Evolutionary conservation across 176 grass and related monocot genomes (phyloP).

Genomic region (Carex scoparia): DNA sequence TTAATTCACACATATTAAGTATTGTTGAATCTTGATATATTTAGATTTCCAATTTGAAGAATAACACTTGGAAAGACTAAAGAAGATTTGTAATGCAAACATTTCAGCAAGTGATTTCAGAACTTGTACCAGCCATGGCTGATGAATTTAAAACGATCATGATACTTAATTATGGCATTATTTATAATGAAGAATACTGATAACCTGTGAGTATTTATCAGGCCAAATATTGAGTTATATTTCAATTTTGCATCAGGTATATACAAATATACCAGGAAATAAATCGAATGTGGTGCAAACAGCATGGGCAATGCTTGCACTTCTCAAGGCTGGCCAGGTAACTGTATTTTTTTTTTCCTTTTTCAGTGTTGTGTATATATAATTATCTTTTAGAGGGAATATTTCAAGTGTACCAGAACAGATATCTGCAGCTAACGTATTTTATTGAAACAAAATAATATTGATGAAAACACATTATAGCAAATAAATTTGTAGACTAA

Average conservation of each 20-base stretch:
- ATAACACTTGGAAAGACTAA: background rate
- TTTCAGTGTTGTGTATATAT: background rate
- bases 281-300: slow-evolving; percentile 68
- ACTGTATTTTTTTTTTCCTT: background rate
- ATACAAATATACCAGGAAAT: slow-evolving; percentile 41
- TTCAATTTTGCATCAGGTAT: slow-evolving; percentile 23
- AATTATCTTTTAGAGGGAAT: background rate
- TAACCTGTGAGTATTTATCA: background rate
- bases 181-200: background rate
- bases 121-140: background rate
- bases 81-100: background rate
- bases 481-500: no score
- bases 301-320: slow-evolving; percentile 60
- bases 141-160: background rate
- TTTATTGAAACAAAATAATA: no score
- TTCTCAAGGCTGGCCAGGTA: slow-evolving; percentile 68
- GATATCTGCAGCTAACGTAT: no score
- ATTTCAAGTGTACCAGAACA: background rate
- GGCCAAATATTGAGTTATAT: background rate
- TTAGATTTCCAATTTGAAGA: background rate
- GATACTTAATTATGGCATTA: background rate
- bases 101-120: background rate
- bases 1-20: no score
- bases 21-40: no score
- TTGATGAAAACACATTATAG: no score